Evolutionary conservation across 2,329 filamentous ascomycete genomes (phyloP), one percentile per base, ranked within the genome.

Genomic region (Xylariaceae sp.): DNA sequence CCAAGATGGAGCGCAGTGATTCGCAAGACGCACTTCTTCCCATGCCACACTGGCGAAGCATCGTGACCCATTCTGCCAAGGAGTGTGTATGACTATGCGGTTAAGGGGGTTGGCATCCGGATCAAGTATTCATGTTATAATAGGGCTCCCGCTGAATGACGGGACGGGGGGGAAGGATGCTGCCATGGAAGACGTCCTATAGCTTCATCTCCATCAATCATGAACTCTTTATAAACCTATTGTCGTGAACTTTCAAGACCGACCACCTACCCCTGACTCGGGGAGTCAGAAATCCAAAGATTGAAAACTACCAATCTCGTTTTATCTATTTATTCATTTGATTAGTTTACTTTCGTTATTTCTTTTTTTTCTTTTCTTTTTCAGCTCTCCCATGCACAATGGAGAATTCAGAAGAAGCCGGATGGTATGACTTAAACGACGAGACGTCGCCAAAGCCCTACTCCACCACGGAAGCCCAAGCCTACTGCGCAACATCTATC

Each of bases 401-500:
- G 56, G 53, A 58, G 29, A 47, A 19, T 12, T 34, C 39, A 44
- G 35, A 55, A 50, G 35, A 7, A 37, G 19, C 51, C 19, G 43
- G 37, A n/a, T 50, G 49, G 35, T 35, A 44, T 12, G 47, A 56
- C 11, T 9, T 44, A 19, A 40, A 43, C 31, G 53, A 51, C 8
- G 41, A 26, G 26, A 49, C 44, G 26, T 8, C 12, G 35, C 40
- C 35, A 5, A 49, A 46, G 39, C 32, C 52, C 4, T 7, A 42
- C 7, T 1, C 12, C 9, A 51, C 32, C 29, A 29, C 5, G 31
- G 57, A 52, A 53, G 62, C 61, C 3, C 54, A 62, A 26, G 56
- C 52, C 11, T 64, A 62, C 40, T 66, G 64, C 42, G 61, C 60
- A 12, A 62, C 59, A 29, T 51, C 58, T 44, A 57, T 66, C 47